Base-by-base conservation (phyloP, 192 early-diverging fungal genomes). In the Geranomyces variabilis region DNA sequence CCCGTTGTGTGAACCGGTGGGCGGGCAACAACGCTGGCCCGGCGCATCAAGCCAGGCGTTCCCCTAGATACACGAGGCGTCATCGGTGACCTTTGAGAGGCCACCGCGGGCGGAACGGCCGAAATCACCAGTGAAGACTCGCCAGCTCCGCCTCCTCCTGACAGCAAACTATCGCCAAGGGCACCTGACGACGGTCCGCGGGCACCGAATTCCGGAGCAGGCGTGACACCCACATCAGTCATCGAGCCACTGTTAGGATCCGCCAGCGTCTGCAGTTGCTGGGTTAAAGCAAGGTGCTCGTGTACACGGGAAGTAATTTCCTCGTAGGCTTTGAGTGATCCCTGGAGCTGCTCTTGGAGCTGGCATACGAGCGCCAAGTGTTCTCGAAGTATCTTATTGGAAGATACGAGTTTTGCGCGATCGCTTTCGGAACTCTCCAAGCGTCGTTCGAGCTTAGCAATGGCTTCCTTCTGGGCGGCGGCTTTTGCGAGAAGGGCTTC, bases 331-430 rank as follows among this genome's bases (percentile, higher is more conserved):
- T 70, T 70, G 19, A 70, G 31, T 14, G 68, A 41, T 28, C 2
- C 30, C 51, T 44, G 55, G 14, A 70, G 58, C 36, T 70, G 68
- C 1, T 70, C 68, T 34, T 70, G 68, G 14, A 70, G 36, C 28
- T 59, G 36, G 33, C 29, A 28, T 5, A 60, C 56, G 10, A 70
- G 24, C 17, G 10, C n/a, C 13, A 70, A 13, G 30, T 57, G 53
- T 2, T 70, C 68, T 4, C 68, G 68, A 12, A 70, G 55, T 14
- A 70, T 26, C 43, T 70, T 70, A 41, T 70, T 70, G 56, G 44
- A 22, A 34, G 34, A 60, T 12, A 30, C 0, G 17, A 70, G 51
- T 29, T 57, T 51, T 26, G 57, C 41, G 12, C 44, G n/a, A 17
- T 70, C 68, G 22, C 17, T 19, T 26, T 70, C 68, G 24, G 57